These are phyloP conservation scores for Aspergillus incahuasiensis DNA, from an alignment of 495 filamentous ascomycete genomes.

Conservation along the genomic window DNA sequence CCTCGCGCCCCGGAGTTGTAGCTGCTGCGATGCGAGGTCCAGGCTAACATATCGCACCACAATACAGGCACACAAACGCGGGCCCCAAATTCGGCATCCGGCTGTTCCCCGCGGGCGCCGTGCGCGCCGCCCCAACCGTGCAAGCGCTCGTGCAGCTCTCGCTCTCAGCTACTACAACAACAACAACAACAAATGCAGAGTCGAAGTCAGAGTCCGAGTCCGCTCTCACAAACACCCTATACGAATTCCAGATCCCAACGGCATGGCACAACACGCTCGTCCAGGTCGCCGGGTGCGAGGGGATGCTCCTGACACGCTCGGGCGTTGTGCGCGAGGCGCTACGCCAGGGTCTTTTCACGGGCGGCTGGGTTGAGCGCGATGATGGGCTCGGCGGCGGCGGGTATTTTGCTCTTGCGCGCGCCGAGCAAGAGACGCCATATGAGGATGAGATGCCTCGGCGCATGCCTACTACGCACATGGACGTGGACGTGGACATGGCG, in stretches of 20 bases:
- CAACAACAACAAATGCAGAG: too few relatives aligned
- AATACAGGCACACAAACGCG: slow-evolving; percentile 25
- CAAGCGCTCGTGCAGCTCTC: not conserved
- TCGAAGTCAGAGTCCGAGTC: slow-evolving; percentile 11
- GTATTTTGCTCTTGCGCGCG: not conserved
- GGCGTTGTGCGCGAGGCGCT: slow-evolving; percentile 3
- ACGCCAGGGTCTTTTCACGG: not conserved
- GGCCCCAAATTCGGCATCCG: slow-evolving; percentile 41
- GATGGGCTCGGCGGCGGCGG: not conserved
- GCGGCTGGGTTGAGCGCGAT: not conserved
- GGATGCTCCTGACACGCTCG: not conserved
- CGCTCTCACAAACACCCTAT: not conserved
- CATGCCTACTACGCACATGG: too few relatives aligned
- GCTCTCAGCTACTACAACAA: not conserved
- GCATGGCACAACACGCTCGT: slow-evolving; percentile 42
- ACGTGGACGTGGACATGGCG: too few relatives aligned
- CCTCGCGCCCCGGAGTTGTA: too few relatives aligned
- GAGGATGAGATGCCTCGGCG: too few relatives aligned
- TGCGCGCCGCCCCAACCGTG: slow-evolving; percentile 5
- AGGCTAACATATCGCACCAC: not conserved
- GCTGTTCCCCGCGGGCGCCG: slow-evolving; percentile 24
- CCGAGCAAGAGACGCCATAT: not conserved
- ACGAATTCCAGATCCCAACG: slow-evolving; percentile 34
- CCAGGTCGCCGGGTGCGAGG: slow-evolving; percentile 11
- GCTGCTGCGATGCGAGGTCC: too few relatives aligned